Conservation (phyloP, 2,329 filamentous ascomycete genomes). For the Trichoderma sp. region DNA sequence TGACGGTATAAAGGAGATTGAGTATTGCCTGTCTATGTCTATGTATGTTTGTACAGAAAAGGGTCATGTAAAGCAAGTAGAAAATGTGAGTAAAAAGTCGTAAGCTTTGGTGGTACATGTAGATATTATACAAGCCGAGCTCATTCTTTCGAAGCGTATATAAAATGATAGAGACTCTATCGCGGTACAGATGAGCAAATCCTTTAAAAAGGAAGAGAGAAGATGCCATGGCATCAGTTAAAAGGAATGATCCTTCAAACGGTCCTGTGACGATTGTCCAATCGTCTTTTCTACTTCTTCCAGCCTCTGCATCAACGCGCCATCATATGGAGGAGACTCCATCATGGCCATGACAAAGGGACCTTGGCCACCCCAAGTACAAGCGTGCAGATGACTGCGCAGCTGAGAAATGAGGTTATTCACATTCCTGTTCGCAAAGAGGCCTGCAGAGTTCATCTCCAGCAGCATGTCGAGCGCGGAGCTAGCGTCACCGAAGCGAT, state of each 20-base stretch:
- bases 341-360: conserved; percentile 40
- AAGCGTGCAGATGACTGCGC: conserved; percentile 34
- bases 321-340: conserved; percentile 36
- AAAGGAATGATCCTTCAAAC: conserved; percentile 12
- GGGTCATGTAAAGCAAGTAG: neutral
- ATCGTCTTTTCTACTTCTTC: conserved; percentile 26
- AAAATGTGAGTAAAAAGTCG: neutral
- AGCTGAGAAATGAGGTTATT: conserved; percentile 30
- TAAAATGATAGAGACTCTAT: neutral
- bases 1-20: neutral
- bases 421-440: conserved; percentile 50
- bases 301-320: conserved; percentile 27
- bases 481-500: conserved; percentile 54
- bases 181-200: neutral
- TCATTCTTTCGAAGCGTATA: neutral
- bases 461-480: conserved; percentile 55
- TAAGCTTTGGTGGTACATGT: neutral
- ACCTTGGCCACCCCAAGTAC: conserved; percentile 37
- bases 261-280: conserved; percentile 16
- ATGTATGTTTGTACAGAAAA: neutral
- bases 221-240: neutral
- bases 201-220: neutral
- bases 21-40: neutral
- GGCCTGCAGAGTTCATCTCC: conserved; percentile 63
- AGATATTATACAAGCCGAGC: neutral